Evolutionary conservation across 148 eudicot species (phyloP), one percentile per base, ranked within the genome.

Genomic region (Silene conica): DNA sequence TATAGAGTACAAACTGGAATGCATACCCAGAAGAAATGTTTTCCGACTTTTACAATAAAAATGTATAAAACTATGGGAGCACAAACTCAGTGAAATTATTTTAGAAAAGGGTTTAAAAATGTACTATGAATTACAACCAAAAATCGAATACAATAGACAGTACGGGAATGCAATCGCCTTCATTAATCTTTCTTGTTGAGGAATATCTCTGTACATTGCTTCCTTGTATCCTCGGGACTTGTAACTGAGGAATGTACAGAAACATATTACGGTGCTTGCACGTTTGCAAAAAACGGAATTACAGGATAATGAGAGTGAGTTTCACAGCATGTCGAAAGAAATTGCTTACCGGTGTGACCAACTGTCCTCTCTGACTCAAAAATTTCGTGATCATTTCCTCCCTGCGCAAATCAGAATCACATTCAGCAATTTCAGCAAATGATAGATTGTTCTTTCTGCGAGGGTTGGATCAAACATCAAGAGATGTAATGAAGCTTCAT

Each of bases 371-470:
- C 94, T 20, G 99, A 95, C 72, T 86, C 97, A 68, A 76, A 90
- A 31, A 95, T 95, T 87, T 95, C 97, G 73, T 73, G 68, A 80
- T 94, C 98, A 64, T 94, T 94, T 77, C 98, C 98, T 61, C 98
- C 98, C 98, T 91, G 72, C 79, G 77, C 66, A 80, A 46, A 19
- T 22, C 28, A 69, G 31, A 21, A 21, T 15, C 26, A 41, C 9
- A 71, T 8, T 50, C 55, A 20, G 46, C 7, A 75, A 60, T 10
- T 28, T 48, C 31, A 28, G 34, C 34, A 31, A 31, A 31, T 31
- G 34, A 31, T 31, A 31, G 34, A 31, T 31, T 31, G 34, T 5
- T 31, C 34, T 31, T 31, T 31, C 34, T 31, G 34, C 4, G 34
- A 31, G 34, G 34, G 34, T 31, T 31, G 34, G 34, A 31, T 31